Evolutionary conservation across 2,329 filamentous ascomycete species (phyloP), one percentile per base, ranked within the genome.

Genomic region (Sclerotinia trifoliorum): DNA sequence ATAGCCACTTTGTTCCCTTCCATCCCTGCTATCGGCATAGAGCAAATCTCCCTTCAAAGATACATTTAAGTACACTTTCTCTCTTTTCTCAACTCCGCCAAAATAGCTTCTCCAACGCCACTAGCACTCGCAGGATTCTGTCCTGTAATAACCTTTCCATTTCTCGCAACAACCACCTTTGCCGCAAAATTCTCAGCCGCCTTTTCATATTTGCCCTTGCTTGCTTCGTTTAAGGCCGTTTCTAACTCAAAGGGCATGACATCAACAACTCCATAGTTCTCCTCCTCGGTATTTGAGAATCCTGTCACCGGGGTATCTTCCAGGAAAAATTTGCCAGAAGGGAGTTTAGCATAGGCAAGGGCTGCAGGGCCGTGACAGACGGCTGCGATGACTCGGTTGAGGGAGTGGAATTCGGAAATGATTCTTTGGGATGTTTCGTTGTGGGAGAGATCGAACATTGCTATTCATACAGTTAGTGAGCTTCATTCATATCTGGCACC

Each of bases 321-420:
- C 51, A 91, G 77, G 13, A 90, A 78, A 63, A 81, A 81, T 71
- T 81, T 79, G 46, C 86, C 87, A 70, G 83, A 80, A 6, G 79
- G 71, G 26, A 82, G 74, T 73, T 83, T 85, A 17, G 44, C 88
- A 72, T 88, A 83, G 61, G 83, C 81, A 21, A 92, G 80, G 17
- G 84, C 89, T 4, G 85, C 85, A 2, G 89, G 87, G 7, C 88
- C 89, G 78, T 92, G 89, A 81, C 89, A 91, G 57, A 92, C 88
- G 4, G 89, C 86, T 0, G 86, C 80, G 19, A 91, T 83, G 66
- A 87, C 81, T 81, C 90, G 90, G 71, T 83, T 85, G 3, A 83
- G 81, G 51, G 80, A 79, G 74, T 83, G 84, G 77, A 92, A 90
- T 77, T 90, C 86, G 70, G 81, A 79, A 74, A 89, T 86, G 48